Base-by-base conservation (phyloP, 805 yeast genomes). In the Kurtzmaniella fragi region DNA sequence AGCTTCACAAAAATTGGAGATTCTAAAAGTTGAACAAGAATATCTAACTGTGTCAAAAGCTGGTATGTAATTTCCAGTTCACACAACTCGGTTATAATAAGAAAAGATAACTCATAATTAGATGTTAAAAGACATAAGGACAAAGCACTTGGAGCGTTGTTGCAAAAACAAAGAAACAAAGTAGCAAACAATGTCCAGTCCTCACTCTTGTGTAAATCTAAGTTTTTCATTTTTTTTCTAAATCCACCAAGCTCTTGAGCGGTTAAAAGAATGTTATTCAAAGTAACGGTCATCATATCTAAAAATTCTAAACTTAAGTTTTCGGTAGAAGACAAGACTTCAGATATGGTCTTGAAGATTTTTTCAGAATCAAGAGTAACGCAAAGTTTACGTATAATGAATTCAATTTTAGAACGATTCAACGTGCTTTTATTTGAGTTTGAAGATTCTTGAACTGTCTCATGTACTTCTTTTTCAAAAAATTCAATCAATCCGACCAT, bases 1-100 rank as follows among this genome's bases (percentile, higher is more conserved):
- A 90, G 70, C 50, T 84, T 80, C 14, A 95, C 82, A 59, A 93
- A 90, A 2, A 89, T 90, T 1, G 97, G 98, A 2, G 95, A 83
- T 59, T 93, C 99, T 12, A 93, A 67, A 23, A 91, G 64, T 58
- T 93, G 98, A 6, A 93, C 95, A 31, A 93, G 67, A 23, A 89
- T 76, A 62, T 93, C 99, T 37, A 93, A 69, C 53, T 93, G 98
- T 1, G 93, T 80, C 38, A 93, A 70, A 29, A 87, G 73, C 43
- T 80, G 83, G 30, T 89, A 81, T 0, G 84, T 79, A 11, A 88
- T 78, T 48, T 93, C 97, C 62, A 78, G 78, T 42, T 87, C 86
- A 1, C 87, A 90, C 47, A 90, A 70, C n/a, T 76, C 77, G 49
- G 84, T 82, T 28, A 93, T 74, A 1, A 91, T 84, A n/a, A 80